A percentile compares a stretch with the other conserved stretches of the same genome.
Evolutionary conservation across 805 yeast species (phyloP).

Genomic region (Cyberlindnera maritima): DNA sequence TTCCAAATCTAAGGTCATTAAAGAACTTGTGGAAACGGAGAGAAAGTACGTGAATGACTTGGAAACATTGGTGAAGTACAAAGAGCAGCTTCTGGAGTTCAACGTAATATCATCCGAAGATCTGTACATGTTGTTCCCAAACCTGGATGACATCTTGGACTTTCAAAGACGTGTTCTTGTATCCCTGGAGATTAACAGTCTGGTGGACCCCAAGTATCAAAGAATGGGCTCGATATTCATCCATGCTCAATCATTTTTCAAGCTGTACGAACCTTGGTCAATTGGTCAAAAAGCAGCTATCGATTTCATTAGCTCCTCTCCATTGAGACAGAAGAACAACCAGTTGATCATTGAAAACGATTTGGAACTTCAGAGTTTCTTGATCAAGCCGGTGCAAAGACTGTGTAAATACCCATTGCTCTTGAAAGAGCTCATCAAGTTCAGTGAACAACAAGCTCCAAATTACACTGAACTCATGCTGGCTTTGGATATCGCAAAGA

Average conservation of each 20-base stretch:
- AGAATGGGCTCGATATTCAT: constrained; percentile 86
- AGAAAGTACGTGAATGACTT: constrained; percentile 90
- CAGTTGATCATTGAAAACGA: constrained; percentile 72
- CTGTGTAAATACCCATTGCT: constrained; percentile 92
- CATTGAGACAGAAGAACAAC: constrained; percentile 50
- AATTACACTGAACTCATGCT: constrained; percentile 62
- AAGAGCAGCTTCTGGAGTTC: constrained; percentile 59
- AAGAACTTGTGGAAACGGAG: constrained; percentile 86
- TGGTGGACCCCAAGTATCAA: constrained; percentile 70
- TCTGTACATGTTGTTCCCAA: constrained; percentile 80
- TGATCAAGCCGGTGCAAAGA: constrained; percentile 93
- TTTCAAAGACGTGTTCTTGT: constrained; percentile 87
- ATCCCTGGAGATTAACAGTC: constrained; percentile 85
- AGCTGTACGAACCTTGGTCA: constrained; percentile 92
- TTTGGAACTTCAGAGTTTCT: constrained; percentile 83
- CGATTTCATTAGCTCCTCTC: constrained; percentile 66
- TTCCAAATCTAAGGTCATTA: constrained; percentile 72
- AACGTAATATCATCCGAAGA: constrained; percentile 77
- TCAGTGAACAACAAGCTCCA: constrained; percentile 51
- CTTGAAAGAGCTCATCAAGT: constrained; percentile 69
- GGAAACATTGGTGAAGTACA: constrained; percentile 68
- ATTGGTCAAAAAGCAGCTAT: constrained; percentile 85
- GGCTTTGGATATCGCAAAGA: constrained; percentile 74
- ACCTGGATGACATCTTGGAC: constrained; percentile 77
- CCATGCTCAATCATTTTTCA: constrained; percentile 82